Evolutionary conservation across 352 stramenopile species (phyloP), one percentile per base, ranked within the genome.

Genomic region (Phytophthora podocarpi): DNA sequence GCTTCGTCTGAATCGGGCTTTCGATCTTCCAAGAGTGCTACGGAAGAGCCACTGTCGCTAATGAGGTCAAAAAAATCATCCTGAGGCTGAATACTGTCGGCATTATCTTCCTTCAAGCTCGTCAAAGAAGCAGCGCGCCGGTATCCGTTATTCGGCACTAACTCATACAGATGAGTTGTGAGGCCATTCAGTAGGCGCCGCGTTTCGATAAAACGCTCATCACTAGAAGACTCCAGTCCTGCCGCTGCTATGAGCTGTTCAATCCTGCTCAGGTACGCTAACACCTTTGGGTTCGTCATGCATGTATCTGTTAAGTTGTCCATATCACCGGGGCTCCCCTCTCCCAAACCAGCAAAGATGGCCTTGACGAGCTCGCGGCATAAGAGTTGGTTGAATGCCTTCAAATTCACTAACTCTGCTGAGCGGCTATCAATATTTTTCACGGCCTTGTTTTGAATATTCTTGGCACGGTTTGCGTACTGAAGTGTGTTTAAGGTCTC

Each of bases 391-490:
- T 90, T 89, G 16, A 91, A 78, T 0, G 85, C 78, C 45, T 89
- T 87, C 27, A 92, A 52, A n/a, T 67, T 75, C 16, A 85, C 57
- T 0, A 96, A 46, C 48, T 96, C 84, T 0, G 80, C 83, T 11
- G 86, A 91, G 11, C 80, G 72, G n/a, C 72, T 81, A 67, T 96
- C 86, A 27, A 96, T 81, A 36, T 96, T 96, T 47, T 96, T 96
- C 21, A 96, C 75, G 4, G 87, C 87, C 56, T 96, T 96, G 55
- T 96, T 96, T 31, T 95, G 87, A 49, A 96, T 96, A 43, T 95
- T 95, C 42, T 90, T 92, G 6, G 87, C 87, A 1, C 87, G 80
- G 46, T 93, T 96, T 16, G 87, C 87, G 31, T 96, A 96, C 34
- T 93, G 86, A 7, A 96, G 72, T 2, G 87, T 96, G 52, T 89